Conservation (phyloP, 1,284 basidiomycete genomes). For the Melampsora larici-populina region DNA sequence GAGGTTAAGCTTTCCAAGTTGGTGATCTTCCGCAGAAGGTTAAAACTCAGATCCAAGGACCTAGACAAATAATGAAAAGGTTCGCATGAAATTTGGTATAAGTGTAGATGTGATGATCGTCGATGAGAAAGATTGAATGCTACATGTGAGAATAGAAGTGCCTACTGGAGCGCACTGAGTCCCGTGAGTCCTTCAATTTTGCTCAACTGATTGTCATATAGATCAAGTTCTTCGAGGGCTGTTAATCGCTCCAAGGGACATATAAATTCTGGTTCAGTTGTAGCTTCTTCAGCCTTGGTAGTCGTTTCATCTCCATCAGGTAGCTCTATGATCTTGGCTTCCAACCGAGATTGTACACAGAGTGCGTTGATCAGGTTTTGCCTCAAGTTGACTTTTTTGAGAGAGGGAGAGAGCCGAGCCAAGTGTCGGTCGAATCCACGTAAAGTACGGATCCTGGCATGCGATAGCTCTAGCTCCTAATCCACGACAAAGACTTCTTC, state of each 20-base stretch:
- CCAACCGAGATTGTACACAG: not conserved
- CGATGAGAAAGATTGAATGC: too few relatives aligned
- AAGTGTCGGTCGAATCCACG: conserved; percentile 29
- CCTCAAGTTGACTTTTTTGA: conserved; percentile 29
- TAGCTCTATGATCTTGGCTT: not conserved
- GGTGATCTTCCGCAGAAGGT: conserved; percentile 52
- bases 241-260: conserved; percentile 43
- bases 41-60: conserved; percentile 52
- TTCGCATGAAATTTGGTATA: too few relatives aligned
- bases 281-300: not conserved
- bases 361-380: conserved; percentile 36
- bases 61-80: conserved; percentile 13
- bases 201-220: conserved; percentile 53
- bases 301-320: not conserved
- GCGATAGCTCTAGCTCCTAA: conserved; percentile 39
- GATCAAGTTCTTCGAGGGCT: conserved; percentile 50
- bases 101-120: not conserved
- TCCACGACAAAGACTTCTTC: not conserved
- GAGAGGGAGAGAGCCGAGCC: conserved; percentile 6
- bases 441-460: conserved; percentile 28
- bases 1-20: conserved; percentile 25
- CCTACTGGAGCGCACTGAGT: conserved; percentile 48
- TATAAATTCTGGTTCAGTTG: not conserved
- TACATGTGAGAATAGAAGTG: not conserved
- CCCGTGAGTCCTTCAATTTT: conserved; percentile 46